Percentiles rank a stretch among this genome's conserved stretches.
Evolutionary conservation across 2,329 filamentous ascomycete species (phyloP).

Genomic region (Clarireedia hainanense): DNA sequence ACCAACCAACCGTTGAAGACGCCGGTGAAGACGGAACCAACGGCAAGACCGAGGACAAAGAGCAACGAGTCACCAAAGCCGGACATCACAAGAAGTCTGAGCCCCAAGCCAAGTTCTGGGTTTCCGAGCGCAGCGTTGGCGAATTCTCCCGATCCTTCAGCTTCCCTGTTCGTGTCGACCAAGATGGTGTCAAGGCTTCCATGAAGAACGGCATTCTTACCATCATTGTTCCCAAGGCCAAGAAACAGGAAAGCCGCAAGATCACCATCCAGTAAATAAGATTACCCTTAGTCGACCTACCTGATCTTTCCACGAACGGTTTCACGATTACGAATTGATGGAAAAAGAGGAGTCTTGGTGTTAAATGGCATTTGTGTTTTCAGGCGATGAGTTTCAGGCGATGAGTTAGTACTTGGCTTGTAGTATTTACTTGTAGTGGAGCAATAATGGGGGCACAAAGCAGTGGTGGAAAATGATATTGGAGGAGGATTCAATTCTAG

Average conservation of each 20-base stretch:
- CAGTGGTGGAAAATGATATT: no score
- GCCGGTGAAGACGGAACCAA: conserved; percentile 20
- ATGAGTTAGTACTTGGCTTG: no score
- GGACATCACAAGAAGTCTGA: conserved; percentile 1
- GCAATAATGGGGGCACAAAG: no score
- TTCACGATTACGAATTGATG: not conserved
- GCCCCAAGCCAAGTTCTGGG: conserved; percentile 56
- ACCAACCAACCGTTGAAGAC: conserved; percentile 47
- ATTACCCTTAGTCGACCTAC: not conserved
- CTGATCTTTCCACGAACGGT: not conserved
- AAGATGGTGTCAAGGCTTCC: conserved; percentile 50
- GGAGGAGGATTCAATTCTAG: no score
- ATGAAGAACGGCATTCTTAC: conserved; percentile 60
- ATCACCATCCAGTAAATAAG: conserved; percentile 37
- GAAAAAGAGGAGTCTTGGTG: not conserved
- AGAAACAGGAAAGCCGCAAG: conserved; percentile 48
- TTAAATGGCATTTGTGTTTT: no score
- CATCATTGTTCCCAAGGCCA: conserved; percentile 58
- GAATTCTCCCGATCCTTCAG: conserved; percentile 61
- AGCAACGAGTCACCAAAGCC: conserved; percentile 6
- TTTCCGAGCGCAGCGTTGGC: conserved; percentile 57
- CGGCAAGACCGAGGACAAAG: conserved; percentile 7
- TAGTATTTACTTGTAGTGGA: no score
- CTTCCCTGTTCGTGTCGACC: conserved; percentile 58
- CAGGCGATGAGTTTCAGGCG: no score